Evolutionary conservation across 495 filamentous ascomycete species (phyloP).

Genomic region (Bacidia rubella): DNA sequence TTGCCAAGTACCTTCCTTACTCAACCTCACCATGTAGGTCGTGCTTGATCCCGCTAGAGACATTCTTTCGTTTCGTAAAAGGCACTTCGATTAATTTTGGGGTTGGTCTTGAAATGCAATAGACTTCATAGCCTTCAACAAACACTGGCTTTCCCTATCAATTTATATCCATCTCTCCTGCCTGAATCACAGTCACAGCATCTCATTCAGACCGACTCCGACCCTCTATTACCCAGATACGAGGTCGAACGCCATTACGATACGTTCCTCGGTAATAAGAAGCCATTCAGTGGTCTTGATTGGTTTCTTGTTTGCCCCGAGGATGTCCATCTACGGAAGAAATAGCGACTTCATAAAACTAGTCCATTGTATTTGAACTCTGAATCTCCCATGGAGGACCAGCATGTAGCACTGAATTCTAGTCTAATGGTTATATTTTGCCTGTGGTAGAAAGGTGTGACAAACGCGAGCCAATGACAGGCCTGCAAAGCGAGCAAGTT

Average conservation of each 20-base stretch:
- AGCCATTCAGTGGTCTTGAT: neutral
- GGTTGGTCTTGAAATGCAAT: neutral
- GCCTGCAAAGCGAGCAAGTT: neutral
- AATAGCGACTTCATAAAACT: neutral
- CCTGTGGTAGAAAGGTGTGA: neutral
- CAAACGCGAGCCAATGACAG: neutral
- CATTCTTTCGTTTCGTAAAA: neutral
- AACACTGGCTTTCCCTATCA: neutral
- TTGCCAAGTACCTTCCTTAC: neutral
- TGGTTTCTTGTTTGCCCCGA: neutral
- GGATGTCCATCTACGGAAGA: neutral
- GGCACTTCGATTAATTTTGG: neutral
- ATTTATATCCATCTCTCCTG: neutral
- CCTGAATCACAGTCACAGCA: neutral
- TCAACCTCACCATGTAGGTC: neutral
- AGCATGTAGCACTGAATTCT: neutral
- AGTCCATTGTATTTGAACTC: neutral
- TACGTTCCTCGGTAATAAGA: neutral
- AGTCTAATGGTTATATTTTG: neutral
- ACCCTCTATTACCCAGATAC: neutral
- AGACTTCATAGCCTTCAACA: neutral
- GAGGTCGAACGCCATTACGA: neutral
- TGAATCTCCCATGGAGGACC: neutral
- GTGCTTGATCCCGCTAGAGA: neutral
- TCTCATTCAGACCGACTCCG: neutral